A percentile compares a stretch with the other conserved stretches of the same genome.
Conservation (phyloP, 169 alveolate genomes). For the Babesia bovis region DNA sequence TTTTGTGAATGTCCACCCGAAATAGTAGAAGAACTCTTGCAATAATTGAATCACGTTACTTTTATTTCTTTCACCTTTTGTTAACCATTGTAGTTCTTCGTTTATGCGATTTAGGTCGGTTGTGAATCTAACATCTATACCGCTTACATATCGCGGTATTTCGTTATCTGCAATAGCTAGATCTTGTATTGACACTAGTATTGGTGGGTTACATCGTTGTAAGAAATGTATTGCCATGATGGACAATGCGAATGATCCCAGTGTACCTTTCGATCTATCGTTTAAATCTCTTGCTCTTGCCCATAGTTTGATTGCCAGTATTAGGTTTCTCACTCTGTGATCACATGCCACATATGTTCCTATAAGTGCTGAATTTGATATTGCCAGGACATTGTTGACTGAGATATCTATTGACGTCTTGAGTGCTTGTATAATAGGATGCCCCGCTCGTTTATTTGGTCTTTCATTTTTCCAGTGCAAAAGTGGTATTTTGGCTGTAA, state of each 20-base stretch:
- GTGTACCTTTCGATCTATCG: slow-evolving; percentile 79
- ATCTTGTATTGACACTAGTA: slow-evolving; percentile 79
- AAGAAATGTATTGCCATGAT: slow-evolving; percentile 79
- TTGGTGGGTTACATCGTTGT: slow-evolving; percentile 75
- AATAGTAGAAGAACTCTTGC: slow-evolving; percentile 53
- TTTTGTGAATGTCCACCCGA: slow-evolving; percentile 51
- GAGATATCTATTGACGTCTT: slow-evolving; percentile 74
- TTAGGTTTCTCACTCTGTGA: slow-evolving; percentile 73
- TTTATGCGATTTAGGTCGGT: slow-evolving; percentile 62
- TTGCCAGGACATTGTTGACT: slow-evolving; percentile 77
- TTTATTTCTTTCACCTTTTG: slow-evolving; percentile 35
- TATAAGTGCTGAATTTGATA: slow-evolving; percentile 74
- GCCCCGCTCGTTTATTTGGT: neutral
- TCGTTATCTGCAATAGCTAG: slow-evolving; percentile 73
- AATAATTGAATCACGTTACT: slow-evolving; percentile 10
- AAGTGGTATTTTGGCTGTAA: slow-evolving; percentile 80
- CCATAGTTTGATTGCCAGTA: slow-evolving; percentile 79
- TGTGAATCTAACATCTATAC: slow-evolving; percentile 74
- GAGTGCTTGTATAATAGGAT: slow-evolving; percentile 2
- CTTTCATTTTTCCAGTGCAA: slow-evolving; percentile 67
- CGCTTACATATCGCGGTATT: slow-evolving; percentile 72
- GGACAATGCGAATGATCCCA: slow-evolving; percentile 79
- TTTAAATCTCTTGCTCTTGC: slow-evolving; percentile 75
- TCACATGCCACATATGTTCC: slow-evolving; percentile 78
- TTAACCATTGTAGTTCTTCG: slow-evolving; percentile 58